Base-by-base conservation (phyloP, 306 rosid genomes). In the Fragaria nilgerrensis region DNA sequence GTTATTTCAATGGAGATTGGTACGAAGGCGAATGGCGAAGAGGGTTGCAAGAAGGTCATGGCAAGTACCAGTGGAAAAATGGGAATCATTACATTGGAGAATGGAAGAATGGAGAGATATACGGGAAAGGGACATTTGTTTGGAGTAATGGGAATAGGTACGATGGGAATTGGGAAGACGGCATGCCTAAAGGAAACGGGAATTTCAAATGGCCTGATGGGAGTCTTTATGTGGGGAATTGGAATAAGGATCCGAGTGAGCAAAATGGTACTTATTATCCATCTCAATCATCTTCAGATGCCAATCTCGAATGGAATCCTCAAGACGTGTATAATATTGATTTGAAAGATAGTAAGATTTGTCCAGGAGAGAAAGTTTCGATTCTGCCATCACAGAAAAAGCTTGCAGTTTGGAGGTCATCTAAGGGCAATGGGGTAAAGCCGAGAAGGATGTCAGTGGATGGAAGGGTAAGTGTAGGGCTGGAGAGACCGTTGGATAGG, bases 1-100 rank as follows among this genome's bases (percentile, higher is more conserved):
- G 72, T 72, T 92, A 78, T 67, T 77, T 47, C 0, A 92, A 77
- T 75, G 97, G 98, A 15, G 98, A 92, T 83, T 82, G 87, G 75
- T 92, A 86, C 43, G 98, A 94, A 53, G 98, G 98, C 0, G 96
- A 92, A 23, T 94, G 98, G 98, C 70, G 81, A 59, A 69, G 81
- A 16, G 96, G 86, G 6, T 41, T 89, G 73, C 92, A 90, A 48
- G 96, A 94, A 72, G 97, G 98, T 6, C 73, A 80, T 5, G 98
- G 98, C 74, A 88, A 82, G 63, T 94, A 94, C 78, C 82, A 84
- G 50, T 92, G 98, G 98, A 88, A 72, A 58, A 88, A 89, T 76
- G 97, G 87, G 70, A 88, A 88, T 16, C 73, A 86, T 45, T 92
- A 90, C 72, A 50, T 77, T 0, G 98, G 98, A n/a, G 98, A 90